A percentile compares a stretch with the other conserved stretches of the same genome.
Conservation (phyloP, 805 yeast genomes). For the Schwanniomyces yamadae region DNA sequence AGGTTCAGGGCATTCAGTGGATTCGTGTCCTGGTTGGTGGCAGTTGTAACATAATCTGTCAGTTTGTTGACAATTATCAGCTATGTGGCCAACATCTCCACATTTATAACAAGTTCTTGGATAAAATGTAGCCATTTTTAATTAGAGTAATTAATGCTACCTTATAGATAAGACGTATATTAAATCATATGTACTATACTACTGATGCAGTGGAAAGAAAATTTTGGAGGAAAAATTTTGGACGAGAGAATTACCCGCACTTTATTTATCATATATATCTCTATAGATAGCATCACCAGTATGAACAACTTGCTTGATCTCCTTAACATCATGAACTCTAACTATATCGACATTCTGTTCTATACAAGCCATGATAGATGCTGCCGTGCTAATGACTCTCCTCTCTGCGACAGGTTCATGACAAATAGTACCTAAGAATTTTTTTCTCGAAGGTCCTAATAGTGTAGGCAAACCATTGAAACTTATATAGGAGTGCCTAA, state of each 20-base stretch:
- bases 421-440: slow-evolving; percentile 76
- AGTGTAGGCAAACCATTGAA: slow-evolving; percentile 64
- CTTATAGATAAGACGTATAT: too few species aligned
- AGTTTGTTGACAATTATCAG: slow-evolving; percentile 80
- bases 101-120: slow-evolving; percentile 88
- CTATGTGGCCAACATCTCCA: slow-evolving; percentile 89
- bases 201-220: background rate
- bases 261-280: slow-evolving; percentile 10
- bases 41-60: slow-evolving; percentile 93
- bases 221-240: slow-evolving; percentile 1
- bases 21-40: slow-evolving; percentile 85
- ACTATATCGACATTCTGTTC: slow-evolving; percentile 76
- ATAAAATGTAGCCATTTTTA: slow-evolving; percentile 40
- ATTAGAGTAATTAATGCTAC: too few species aligned
- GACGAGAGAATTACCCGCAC: slow-evolving; percentile 6
- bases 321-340: slow-evolving; percentile 81
- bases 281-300: slow-evolving; percentile 76
- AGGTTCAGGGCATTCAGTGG: slow-evolving; percentile 85
- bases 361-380: slow-evolving; percentile 70
- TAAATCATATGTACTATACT: too few species aligned
- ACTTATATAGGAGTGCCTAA: slow-evolving; percentile 30
- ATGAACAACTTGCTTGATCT: slow-evolving; percentile 43
- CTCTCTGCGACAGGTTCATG: slow-evolving; percentile 54
- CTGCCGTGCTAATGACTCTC: slow-evolving; percentile 76
- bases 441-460: slow-evolving; percentile 86